Conservation (phyloP, 2,329 filamentous ascomycete species). For the Fusarium dimerum region DNA sequence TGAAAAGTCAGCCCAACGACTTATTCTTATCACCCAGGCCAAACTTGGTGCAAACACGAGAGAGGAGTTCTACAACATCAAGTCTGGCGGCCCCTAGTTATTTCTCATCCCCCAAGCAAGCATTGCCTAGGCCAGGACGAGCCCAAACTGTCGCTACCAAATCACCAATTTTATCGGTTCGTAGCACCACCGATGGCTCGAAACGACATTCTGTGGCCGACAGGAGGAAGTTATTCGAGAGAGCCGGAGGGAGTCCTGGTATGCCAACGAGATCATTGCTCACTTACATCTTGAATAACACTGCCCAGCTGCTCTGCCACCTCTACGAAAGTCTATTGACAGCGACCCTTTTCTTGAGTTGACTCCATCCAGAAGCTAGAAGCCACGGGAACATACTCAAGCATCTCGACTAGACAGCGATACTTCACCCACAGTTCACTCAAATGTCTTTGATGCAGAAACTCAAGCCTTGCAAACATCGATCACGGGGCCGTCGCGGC, state of each 20-base stretch:
- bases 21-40: background rate
- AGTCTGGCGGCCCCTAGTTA: conserved; percentile 10
- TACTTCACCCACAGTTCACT: background rate
- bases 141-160: conserved; percentile 16
- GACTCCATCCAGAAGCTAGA: conserved; percentile 17
- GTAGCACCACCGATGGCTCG: background rate
- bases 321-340: background rate
- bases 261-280: background rate
- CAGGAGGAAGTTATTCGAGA: conserved; percentile 25
- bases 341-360: conserved; percentile 3
- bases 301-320: background rate
- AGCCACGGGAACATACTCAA: conserved; percentile 1
- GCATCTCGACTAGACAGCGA: background rate
- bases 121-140: conserved; percentile 3
- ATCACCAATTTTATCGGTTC: conserved; percentile 1
- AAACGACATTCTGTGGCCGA: conserved; percentile 27
- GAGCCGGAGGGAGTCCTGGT: conserved; percentile 3
- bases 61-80: conserved; percentile 3
- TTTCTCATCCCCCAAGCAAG: background rate
- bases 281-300: background rate
- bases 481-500: background rate
- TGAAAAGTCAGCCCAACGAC: background rate
- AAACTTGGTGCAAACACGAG: background rate
- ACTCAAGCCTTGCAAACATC: background rate
- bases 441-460: background rate